Percentiles rank a stretch among this genome's conserved stretches.
Evolutionary conservation across 352 stramenopile genomes (phyloP).

Genomic region (Phytophthora syringae): DNA sequence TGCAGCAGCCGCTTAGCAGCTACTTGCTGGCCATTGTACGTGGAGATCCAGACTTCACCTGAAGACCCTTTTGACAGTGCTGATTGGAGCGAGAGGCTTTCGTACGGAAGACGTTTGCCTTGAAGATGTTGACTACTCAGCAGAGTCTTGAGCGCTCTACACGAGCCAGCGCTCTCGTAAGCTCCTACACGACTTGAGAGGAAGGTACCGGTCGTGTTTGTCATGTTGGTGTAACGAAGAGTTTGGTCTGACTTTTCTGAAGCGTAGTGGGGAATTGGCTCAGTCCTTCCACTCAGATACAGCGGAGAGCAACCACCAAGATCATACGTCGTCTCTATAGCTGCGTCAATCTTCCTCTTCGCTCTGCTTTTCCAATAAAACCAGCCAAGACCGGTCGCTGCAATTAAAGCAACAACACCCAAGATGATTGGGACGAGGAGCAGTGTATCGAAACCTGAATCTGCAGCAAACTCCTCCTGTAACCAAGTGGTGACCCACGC

Average conservation of each 20-base stretch:
- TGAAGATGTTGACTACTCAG: slow-evolving; percentile 19
- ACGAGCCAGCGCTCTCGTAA: slow-evolving; percentile 34
- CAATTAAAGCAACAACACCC: not conserved
- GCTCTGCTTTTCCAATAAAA: slow-evolving; percentile 19
- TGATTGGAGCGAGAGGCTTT: slow-evolving; percentile 26
- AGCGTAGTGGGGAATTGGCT: slow-evolving; percentile 33
- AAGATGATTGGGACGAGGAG: slow-evolving; percentile 28
- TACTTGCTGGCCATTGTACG: slow-evolving; percentile 34
- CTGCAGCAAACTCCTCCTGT: slow-evolving; percentile 17
- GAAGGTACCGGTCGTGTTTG: slow-evolving; percentile 6
- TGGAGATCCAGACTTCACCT: slow-evolving; percentile 46
- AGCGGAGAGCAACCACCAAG: slow-evolving; percentile 14
- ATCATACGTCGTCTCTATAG: slow-evolving; percentile 10
- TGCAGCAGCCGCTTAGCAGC: slow-evolving; percentile 54
- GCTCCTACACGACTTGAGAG: slow-evolving; percentile 1
- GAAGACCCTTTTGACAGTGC: slow-evolving; percentile 41
- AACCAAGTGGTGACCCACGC: slow-evolving; percentile 30
- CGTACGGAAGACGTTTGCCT: slow-evolving; percentile 29
- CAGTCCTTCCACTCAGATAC: slow-evolving; percentile 30
- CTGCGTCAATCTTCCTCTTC: slow-evolving; percentile 3
- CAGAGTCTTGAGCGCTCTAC: slow-evolving; percentile 33
- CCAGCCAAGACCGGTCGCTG: not conserved
- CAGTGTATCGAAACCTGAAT: slow-evolving; percentile 18
- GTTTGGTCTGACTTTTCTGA: slow-evolving; percentile 6
- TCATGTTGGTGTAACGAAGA: slow-evolving; percentile 19